Conservation (phyloP, 1,139 yeast species). For the Nakaseomyces bracarensis region DNA sequence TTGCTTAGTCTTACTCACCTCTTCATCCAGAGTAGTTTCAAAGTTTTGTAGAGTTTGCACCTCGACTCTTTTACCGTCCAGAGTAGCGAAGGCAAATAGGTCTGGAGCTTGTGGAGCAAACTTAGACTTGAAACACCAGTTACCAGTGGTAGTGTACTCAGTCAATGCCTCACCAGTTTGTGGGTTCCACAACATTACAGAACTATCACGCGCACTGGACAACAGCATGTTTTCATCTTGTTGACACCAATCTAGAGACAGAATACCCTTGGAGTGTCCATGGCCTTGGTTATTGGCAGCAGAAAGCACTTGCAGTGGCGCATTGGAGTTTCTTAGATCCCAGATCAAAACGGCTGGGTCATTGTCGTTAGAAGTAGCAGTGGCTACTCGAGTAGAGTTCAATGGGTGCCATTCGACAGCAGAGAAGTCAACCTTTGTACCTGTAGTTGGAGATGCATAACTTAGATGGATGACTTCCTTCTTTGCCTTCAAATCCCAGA, state of each 20-base stretch:
- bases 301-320: slow-evolving; percentile 62
- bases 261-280: slow-evolving; percentile 83
- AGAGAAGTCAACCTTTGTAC: slow-evolving; percentile 50
- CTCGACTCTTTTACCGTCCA: slow-evolving; percentile 68
- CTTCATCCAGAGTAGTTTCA: slow-evolving; percentile 24
- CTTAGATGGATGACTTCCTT: slow-evolving; percentile 82
- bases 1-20: slow-evolving; percentile 34
- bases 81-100: slow-evolving; percentile 85
- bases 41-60: slow-evolving; percentile 81
- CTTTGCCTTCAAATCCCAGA: slow-evolving; percentile 87
- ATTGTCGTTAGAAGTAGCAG: slow-evolving; percentile 77
- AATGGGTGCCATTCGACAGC: slow-evolving; percentile 82
- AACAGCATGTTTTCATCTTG: slow-evolving; percentile 72
- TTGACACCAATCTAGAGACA: slow-evolving; percentile 88
- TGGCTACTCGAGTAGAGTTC: slow-evolving; percentile 72
- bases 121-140: slow-evolving; percentile 84
- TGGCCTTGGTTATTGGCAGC: slow-evolving; percentile 9
- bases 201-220: slow-evolving; percentile 87
- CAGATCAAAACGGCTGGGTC: slow-evolving; percentile 79
- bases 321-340: slow-evolving; percentile 90
- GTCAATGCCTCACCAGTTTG: slow-evolving; percentile 58
- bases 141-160: slow-evolving; percentile 83
- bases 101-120: slow-evolving; percentile 90
- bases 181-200: slow-evolving; percentile 89
- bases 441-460: slow-evolving; percentile 43